Evolutionary conservation across 352 stramenopile species (phyloP).

Genomic region (Globisporangium recalcitrans): DNA sequence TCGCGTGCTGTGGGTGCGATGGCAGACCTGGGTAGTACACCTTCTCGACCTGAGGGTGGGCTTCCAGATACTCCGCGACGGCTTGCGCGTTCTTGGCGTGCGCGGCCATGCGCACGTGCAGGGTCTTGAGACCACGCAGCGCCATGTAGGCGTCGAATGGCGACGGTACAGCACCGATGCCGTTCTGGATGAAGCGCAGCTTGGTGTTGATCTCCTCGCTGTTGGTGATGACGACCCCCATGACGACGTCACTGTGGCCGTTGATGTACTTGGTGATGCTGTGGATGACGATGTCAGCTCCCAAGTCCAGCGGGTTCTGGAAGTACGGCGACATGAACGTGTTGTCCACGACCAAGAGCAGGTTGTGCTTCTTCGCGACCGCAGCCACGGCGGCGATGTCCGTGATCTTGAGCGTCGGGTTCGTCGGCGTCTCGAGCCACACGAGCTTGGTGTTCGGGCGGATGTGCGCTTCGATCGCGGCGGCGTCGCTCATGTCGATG

Average conservation of each 20-base stretch:
- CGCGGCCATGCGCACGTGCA: conserved; percentile 91
- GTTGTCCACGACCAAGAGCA: conserved; percentile 92
- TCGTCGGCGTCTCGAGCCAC: conserved; percentile 92
- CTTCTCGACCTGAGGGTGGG: conserved; percentile 87
- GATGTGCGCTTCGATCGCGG: conserved; percentile 75
- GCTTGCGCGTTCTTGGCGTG: conserved; percentile 92
- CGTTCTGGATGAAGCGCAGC: conserved; percentile 91
- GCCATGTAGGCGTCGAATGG: conserved; percentile 94
- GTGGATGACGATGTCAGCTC: conserved; percentile 91
- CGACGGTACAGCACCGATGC: conserved; percentile 89
- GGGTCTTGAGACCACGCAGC: conserved; percentile 94
- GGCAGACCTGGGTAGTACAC: conserved; percentile 90
- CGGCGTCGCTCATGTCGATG: conserved; percentile 89
- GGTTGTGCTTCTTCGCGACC: conserved; percentile 84
- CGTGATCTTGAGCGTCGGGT: conserved; percentile 93
- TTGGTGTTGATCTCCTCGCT: conserved; percentile 91
- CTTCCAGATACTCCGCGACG: conserved; percentile 88
- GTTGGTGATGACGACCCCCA: conserved; percentile 90
- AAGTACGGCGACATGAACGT: conserved; percentile 94
- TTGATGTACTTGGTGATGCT: conserved; percentile 97
- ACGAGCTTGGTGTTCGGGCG: conserved; percentile 91
- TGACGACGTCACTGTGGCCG: conserved; percentile 92
- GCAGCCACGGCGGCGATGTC: conserved; percentile 89
- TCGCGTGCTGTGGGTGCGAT: conserved; percentile 87
- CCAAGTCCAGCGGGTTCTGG: conserved; percentile 88